A percentile compares a stretch with the other conserved stretches of the same genome.
Evolutionary conservation across 148 eudicot genomes (phyloP).

Genomic region (Rhododendron simsii): DNA sequence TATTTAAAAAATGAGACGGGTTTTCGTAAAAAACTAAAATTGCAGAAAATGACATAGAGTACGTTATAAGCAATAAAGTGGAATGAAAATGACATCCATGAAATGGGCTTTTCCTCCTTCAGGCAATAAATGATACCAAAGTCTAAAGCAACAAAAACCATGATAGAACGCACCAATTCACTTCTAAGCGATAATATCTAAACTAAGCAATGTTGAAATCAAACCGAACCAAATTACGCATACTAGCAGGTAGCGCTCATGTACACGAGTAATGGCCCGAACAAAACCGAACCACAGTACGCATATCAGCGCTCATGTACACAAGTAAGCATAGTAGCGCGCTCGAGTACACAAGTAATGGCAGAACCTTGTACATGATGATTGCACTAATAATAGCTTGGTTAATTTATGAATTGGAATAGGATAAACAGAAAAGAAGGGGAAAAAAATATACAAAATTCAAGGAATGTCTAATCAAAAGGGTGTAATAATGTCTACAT

Average conservation of each 20-base stretch:
- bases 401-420: neutral
- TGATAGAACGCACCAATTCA: conserved; percentile 17
- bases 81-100: conserved; percentile 24
- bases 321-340: too few species aligned
- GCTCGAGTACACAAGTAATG: neutral
- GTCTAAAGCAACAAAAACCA: neutral
- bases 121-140: conserved; percentile 32
- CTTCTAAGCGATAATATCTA: conserved; percentile 26
- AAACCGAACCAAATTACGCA: neutral
- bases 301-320: too few species aligned
- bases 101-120: conserved; percentile 8
- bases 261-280: too few species aligned
- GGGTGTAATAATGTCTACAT: conserved; percentile 6
- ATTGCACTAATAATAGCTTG: neutral
- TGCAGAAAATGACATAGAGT: neutral
- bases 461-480: conserved; percentile 16
- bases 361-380: too few species aligned
- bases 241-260: neutral
- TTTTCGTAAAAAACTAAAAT: neutral
- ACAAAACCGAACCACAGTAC: too few species aligned
- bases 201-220: conserved; percentile 6
- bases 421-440: neutral
- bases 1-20: neutral
- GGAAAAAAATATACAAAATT: neutral
- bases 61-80: neutral